Base-by-base conservation (phyloP, 345 rosid species). In the Linum tenue region DNA sequence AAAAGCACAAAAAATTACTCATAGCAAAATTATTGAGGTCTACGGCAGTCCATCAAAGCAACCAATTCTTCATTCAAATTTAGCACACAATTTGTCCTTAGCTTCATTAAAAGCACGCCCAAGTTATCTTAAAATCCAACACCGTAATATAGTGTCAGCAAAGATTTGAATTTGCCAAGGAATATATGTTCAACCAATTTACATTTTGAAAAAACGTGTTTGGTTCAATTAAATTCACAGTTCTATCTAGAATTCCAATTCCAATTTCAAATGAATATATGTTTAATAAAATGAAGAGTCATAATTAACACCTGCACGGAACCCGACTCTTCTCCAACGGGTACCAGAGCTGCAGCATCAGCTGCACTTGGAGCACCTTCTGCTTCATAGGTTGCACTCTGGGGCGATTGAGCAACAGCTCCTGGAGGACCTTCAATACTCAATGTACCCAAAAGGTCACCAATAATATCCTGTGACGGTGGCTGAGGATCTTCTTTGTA, bases 401-500 rank as follows among this genome's bases (percentile, higher is more conserved):
- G 87, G 63, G 81, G 86, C 69, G 78, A 72, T 64, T 79, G 81
- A 57, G 63, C 74, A 64, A 59, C 65, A 70, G 83, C 80, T 48
- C 70, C 84, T 59, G 95, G 95, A 65, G 95, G 83, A 43, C 83
- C 96, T 82, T 95, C 99, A 75, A 95, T 95, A 48, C 95, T 89
- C 67, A 91, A 77, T 51, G 96, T 86, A 58, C 85, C 96, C 75
- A 95, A 80, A 64, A 91, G 81, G 78, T 91, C 96, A 48, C 89
- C 82, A 55, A 95, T 84, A 69, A 89, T 73, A 78, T 95, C 96
- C 12, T 85, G 79, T 63, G 90, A 78, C 64, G 80, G 86, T 63
- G 75, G 60, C 72, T 84, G 84, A 75, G 81, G 79, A 57, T 88
- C 96, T 72, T 67, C 75, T 69, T 44, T 73, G 69, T 67, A 79